Base-by-base conservation (phyloP, 805 yeast genomes). In the Vanderwaltozyma polyspora region DNA sequence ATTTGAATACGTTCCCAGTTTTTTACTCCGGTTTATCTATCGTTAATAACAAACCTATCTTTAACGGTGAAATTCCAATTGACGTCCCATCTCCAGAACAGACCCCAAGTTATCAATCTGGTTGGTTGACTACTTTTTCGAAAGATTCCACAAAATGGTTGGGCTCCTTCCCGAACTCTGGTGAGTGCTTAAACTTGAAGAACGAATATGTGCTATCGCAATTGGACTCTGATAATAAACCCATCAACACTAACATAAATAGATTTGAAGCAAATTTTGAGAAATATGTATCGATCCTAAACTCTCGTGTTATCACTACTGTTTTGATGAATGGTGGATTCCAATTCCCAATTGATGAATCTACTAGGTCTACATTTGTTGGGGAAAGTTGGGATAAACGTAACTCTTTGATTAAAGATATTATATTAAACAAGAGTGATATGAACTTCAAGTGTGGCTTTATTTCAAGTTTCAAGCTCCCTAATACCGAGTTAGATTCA, bases 1-100 rank as follows among this genome's bases (percentile, higher is more conserved):
- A 36, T 9, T 28, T 32, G 10, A 10, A 10, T 10, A 44, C 42
- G 25, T 45, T 48, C 6, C 55, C 58, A 5, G 32, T 42, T 10
- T 39, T 49, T 9, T 58, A 57, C 35, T 64, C 68, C 32, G 95
- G 94, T 6, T 45, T 80, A n/a, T 69, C 77, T 14, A 60, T 77
- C 12, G 62, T 67, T 2, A 71, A 72, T 50, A 66, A 91, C 43
- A 67, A 72, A 34, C 10, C 23, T 10, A 21, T 21, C 23, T 16
- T 17, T 8, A 3, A 8, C 10, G 4, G 12, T 11, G n/a, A 23
- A 21, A 27, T 3, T 5, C 8, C 8, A 7, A 17, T 24, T 16
- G 34, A 27, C n/a, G 19, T 22, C 7, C 10, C 19, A 4, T 25
- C 29, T 10, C 24, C 24, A 19, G 31, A 22, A 16, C 28, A 22